Conservation (phyloP, 2,329 filamentous ascomycete genomes). For the Sclerotinia spermophila region DNA sequence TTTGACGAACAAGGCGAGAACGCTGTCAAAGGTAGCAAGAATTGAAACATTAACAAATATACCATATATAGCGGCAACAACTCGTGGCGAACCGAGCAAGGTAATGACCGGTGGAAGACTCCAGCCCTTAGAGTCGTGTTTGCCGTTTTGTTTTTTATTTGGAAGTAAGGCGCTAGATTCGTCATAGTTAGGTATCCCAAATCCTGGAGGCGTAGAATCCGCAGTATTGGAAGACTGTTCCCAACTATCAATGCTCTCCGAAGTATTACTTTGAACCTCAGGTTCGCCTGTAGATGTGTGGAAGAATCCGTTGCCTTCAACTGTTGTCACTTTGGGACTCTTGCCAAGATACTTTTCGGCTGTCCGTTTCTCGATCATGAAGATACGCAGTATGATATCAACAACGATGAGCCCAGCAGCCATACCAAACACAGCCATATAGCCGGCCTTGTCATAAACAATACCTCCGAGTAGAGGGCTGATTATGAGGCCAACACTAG, state of each 20-base stretch:
- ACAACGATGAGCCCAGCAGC: conserved; percentile 51
- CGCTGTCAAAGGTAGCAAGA: conserved; percentile 52
- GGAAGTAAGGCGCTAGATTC: conserved; percentile 5
- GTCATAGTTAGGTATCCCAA: conserved; percentile 9
- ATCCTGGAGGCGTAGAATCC: conserved; percentile 4
- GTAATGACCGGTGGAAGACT: conserved; percentile 22
- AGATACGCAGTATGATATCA: conserved; percentile 51
- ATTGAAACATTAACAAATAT: conserved; percentile 46
- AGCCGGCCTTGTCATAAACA: conserved; percentile 43
- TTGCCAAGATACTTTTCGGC: conserved; percentile 45
- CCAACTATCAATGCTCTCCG: neutral
- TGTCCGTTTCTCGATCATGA: conserved; percentile 54
- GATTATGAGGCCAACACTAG: conserved; percentile 52
- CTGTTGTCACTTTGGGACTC: conserved; percentile 17
- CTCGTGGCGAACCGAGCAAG: conserved; percentile 29
- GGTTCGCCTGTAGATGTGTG: neutral
- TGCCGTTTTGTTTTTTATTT: neutral
- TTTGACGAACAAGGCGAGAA: conserved; percentile 52
- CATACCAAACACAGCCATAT: conserved; percentile 56
- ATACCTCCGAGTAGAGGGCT: conserved; percentile 42
- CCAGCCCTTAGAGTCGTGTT: neutral
- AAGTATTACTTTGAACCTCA: neutral
- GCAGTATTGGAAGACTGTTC: neutral
- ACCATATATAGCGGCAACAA: conserved; percentile 40
- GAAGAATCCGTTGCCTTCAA: neutral